A percentile compares a stretch with the other conserved stretches of the same genome.
Evolutionary conservation across 306 rosid species (phyloP).

Genomic region (Psophocarpus tetragonolobus): DNA sequence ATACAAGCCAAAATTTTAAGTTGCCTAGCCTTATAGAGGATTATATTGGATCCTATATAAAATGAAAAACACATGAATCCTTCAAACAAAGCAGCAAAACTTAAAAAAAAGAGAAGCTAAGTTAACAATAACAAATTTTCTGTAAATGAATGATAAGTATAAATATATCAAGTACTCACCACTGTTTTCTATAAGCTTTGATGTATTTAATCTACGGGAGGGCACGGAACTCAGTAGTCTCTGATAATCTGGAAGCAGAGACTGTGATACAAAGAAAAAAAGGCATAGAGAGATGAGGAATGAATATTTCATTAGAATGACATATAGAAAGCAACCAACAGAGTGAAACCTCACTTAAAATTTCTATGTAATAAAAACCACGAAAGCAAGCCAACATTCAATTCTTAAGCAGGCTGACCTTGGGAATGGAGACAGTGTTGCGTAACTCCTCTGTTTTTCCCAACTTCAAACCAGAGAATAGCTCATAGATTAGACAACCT

Average conservation of each 20-base stretch:
- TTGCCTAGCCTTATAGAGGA: background rate
- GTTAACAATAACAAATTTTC: conserved; percentile 23
- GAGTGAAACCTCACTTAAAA: conserved; percentile 19
- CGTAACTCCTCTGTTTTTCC: conserved; percentile 95
- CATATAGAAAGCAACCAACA: conserved; percentile 34
- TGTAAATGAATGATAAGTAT: background rate
- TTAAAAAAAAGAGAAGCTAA: background rate
- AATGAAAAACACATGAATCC: background rate
- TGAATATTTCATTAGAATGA: conserved; percentile 39
- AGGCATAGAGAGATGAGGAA: conserved; percentile 52
- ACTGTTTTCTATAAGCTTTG: conserved; percentile 93
- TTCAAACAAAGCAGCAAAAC: conserved; percentile 27
- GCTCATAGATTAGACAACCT: conserved; percentile 96
- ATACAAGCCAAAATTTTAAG: conserved; percentile 20
- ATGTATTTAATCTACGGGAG: conserved; percentile 93
- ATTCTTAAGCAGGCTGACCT: conserved; percentile 55
- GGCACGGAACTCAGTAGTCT: conserved; percentile 92
- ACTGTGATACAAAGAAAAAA: conserved; percentile 68
- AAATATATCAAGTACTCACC: conserved; percentile 57
- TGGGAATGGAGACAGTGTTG: conserved; percentile 85
- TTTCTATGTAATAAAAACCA: conserved; percentile 11
- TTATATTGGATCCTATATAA: conserved; percentile 21
- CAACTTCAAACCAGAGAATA: conserved; percentile 84
- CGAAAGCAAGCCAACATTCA: conserved; percentile 6
- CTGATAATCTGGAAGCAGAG: conserved; percentile 99